phyloP scores from a whole-genome alignment of 2,329 filamentous ascomycete species.

The Aspergillus sp. region DNA sequence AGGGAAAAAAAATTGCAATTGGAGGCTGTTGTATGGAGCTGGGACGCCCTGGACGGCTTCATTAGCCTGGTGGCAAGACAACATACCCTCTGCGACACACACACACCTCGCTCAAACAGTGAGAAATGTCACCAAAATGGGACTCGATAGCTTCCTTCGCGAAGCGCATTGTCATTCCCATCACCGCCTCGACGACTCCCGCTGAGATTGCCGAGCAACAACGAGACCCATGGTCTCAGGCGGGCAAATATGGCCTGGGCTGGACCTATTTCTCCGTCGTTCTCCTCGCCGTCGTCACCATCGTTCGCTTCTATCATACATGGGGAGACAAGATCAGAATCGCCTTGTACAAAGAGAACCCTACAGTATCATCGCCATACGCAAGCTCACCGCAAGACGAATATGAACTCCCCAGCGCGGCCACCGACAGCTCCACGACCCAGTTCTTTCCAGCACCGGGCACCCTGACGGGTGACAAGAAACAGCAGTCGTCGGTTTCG shows the following conservation, averaged over 20 bases:
- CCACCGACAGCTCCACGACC: constrained; percentile 60
- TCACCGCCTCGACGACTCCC: constrained; percentile 54
- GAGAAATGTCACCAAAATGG: constrained; percentile 15
- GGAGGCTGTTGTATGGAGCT: not conserved
- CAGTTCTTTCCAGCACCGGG: constrained; percentile 73
- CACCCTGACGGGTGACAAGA: constrained; percentile 56
- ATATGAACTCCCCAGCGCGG: constrained; percentile 60
- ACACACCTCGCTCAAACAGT: not conserved
- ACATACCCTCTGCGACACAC: not conserved
- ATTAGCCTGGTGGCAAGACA: not conserved
- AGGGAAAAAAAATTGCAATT: too few relatives aligned
- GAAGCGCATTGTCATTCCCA: constrained; percentile 56
- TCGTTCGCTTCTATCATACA: constrained; percentile 77
- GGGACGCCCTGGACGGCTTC: not conserved
- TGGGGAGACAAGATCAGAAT: constrained; percentile 93
- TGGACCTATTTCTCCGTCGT: constrained; percentile 86
- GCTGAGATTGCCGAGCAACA: constrained; percentile 55
- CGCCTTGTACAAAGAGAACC: constrained; percentile 80
- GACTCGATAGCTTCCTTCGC: constrained; percentile 27
- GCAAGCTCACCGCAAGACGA: constrained; percentile 57
- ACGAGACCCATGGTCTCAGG: constrained; percentile 73
- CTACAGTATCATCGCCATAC: constrained; percentile 58
- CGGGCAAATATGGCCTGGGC: constrained; percentile 80
- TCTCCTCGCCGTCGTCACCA: constrained; percentile 63
- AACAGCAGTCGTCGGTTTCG: constrained; percentile 68